These are phyloP conservation scores for Ogataea dorogensis DNA, from an alignment of 805 yeast species.

Conservation along the genomic window DNA sequence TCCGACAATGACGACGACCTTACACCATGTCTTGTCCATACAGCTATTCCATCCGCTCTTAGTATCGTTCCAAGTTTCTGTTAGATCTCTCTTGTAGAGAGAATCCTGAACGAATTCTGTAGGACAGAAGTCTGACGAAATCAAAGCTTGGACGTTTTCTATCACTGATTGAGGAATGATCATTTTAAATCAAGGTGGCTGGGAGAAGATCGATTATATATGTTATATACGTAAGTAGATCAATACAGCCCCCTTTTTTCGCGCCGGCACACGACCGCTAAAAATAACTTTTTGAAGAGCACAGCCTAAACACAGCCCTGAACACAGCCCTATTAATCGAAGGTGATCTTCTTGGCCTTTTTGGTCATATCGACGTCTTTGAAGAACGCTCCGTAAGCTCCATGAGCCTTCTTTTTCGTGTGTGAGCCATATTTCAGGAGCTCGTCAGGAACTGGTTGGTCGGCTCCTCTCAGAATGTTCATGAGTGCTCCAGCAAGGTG, in stretches of 20 bases:
- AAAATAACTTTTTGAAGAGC: constrained; percentile 1
- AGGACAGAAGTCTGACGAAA: constrained; percentile 22
- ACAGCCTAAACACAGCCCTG: too few relatives aligned
- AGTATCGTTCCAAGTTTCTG: constrained; percentile 8
- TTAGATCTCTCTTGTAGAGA: constrained; percentile 18
- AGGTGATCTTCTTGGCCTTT: constrained; percentile 87
- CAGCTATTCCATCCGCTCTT: constrained; percentile 63
- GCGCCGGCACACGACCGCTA: constrained; percentile 8
- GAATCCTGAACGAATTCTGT: constrained; percentile 16
- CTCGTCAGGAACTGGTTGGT: constrained; percentile 94
- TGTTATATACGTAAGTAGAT: constrained; percentile 1
- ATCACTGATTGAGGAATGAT: constrained; percentile 22
- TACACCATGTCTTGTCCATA: constrained; percentile 74
- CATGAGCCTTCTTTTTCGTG: constrained; percentile 95
- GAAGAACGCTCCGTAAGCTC: constrained; percentile 97
- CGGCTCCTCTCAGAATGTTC: constrained; percentile 89
- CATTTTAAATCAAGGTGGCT: constrained; percentile 13
- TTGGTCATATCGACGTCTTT: constrained; percentile 86
- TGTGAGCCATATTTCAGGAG: constrained; percentile 94
- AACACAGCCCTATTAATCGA: constrained; percentile 40
- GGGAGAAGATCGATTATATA: not conserved
- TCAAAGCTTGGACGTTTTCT: constrained; percentile 20
- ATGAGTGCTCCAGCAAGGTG: constrained; percentile 92
- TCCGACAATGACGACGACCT: constrained; percentile 72
- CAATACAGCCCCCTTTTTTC: constrained; percentile 17